Evolutionary conservation across 2,329 filamentous ascomycete species (phyloP), one percentile per base, ranked within the genome.

Genomic region (Beauveria bassiana): DNA sequence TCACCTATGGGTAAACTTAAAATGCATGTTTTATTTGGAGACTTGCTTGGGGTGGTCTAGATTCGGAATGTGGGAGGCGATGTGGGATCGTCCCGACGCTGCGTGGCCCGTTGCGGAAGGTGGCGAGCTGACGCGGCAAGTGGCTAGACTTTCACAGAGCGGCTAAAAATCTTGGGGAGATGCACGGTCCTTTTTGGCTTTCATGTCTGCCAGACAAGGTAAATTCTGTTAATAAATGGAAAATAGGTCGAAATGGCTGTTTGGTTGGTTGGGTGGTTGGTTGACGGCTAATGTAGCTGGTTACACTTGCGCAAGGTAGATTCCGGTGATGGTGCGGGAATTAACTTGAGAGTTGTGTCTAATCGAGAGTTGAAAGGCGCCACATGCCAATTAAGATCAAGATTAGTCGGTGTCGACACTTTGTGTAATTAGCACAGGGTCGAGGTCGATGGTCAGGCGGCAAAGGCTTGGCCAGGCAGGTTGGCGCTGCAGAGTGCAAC

Each of bases 81-180:
- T 58, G 28, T 58, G 55, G 43, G 43, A 57, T 34, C 43, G 43
- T 12, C 42, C 54, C 43, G 42, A 7, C 6, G 14, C 18, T 38
- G 54, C 24, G n/a, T 42, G 54, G 54, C 42, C 26, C 9, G 26
- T 9, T 40, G 55, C 45, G 45, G 45, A 9, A 49, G 7, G 55
- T 58, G 55, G 55, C 45, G 55, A 58, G 55, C 55, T 58, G 55
- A 58, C 55, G 55, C 43, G 55, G 53, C 49, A 14, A 2, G 38
- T 43, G 52, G 38, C 52, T 31, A 16, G 47, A 50, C 6, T 7
- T 24, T 31, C 26, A n/a, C 47, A 50, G 6, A 50, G 26, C 47
- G 24, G 26, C 24, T 50, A 28, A 55, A 55, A 45, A 8, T 18
- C n/a, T 5, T 5, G 8, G 3, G 16, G 10, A 43, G 22, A 18